Base-by-base conservation (phyloP, 2,329 filamentous ascomycete genomes). In the Aspergillus sp. region DNA sequence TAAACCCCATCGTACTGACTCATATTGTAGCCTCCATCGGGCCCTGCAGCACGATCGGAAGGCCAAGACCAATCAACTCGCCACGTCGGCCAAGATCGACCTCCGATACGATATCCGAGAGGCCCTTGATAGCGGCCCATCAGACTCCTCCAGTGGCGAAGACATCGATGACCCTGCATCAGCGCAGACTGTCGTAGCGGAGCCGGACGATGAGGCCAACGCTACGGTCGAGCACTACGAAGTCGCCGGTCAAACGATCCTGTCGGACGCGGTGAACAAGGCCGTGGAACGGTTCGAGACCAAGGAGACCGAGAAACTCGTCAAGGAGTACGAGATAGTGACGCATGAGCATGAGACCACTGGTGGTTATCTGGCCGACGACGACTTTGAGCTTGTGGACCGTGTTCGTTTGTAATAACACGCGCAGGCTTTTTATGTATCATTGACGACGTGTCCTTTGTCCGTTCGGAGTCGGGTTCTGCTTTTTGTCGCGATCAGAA, bases 271-370 rank as follows among this genome's bases (percentile, higher is more conserved):
- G 11, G 76, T 87, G 36, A 80, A 78, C 57, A 81, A 84, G 71
- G 85, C 85, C 1, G 81, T 87, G 46, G 81, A 85, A 76, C 81
- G 80, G 63, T 87, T 81, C 68, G 85, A 87, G 74, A 82, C 81
- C 62, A 81, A 81, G 66, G 82, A 85, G 74, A 87, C 84, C 2
- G 83, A 85, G 73, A 85, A 85, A 74, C 71, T 87, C 52, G 81
- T 85, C 71, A 83, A 82, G 75, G 85, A 87, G 74, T 87, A 87
- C 66, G 84, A 87, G 68, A 79, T 79, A 78, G 66, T 81, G 77
- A 65, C 80, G 26, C 67, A 67, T 18, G 72, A 75, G 55, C 71
- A 73, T 36, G 75, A 77, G 60, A 77, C 54, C 3, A 56, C 61
- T 22, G 56, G 49, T 29, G 69, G 70, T 29, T 71, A 73, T 59